Base-by-base conservation (phyloP, 306 rosid genomes). In the Benincasa hispida region DNA sequence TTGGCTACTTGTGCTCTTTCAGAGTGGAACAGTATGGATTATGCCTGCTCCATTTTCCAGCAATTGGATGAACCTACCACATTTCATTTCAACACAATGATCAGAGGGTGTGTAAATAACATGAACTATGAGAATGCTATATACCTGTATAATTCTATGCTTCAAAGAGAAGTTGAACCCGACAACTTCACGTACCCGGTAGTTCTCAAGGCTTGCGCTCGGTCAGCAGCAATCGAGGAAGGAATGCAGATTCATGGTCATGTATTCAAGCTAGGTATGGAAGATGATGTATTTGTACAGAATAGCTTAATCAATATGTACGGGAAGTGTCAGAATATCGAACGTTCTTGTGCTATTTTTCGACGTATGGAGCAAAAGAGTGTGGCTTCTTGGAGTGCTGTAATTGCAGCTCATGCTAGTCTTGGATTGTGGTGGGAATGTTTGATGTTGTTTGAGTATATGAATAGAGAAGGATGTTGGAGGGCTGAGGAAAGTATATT, bases 321-420 rank as follows among this genome's bases (percentile, higher is more conserved):
- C 79, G 96, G 97, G 3, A 93, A 87, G 41, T 82, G 87, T 66
- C 77, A 84, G 55, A 78, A 74, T 76, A 74, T 91, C 54, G 62
- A 72, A 35, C 77, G 45, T 70, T 86, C 96, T 24, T 19, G 82
- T 24, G 77, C 18, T 14, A 84, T 91, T 75, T 93, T 93, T 83
- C 85, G 80, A 75, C 32, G 81, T 67, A 82, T 91, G 79, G 77
- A 18, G 67, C 87, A 81, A 28, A 93, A 59, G 81, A 91, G 85
- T 81, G 85, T 87, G 45, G 97, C 96, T 77, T 89, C 98, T 35
- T 93, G 98, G 98, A 91, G 98, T 86, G 86, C 92, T 53, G 76
- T 89, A 27, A 89, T 93, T 86, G 85, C 88, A 75, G 97, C 89
- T 77, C 90, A 91, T 84, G 92, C 88, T 74, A 74, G 80, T 80